Conservation (phyloP, 768 basidiomycete genomes). For the Ephemerocybe angulata region DNA sequence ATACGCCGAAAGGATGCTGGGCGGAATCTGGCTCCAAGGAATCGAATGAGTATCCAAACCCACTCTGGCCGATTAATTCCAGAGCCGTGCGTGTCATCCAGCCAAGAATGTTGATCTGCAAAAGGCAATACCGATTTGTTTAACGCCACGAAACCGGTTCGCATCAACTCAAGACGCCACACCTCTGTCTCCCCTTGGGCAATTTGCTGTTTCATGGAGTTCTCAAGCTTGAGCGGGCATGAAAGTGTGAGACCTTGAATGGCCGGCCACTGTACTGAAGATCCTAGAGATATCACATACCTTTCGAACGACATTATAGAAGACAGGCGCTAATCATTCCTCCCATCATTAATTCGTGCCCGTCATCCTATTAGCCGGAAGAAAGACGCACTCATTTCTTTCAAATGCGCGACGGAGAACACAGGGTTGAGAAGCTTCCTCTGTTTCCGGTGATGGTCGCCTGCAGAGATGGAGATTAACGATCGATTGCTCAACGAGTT, state of each 20-base stretch:
- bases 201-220: constrained; percentile 21
- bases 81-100: constrained; percentile 10
- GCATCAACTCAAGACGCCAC: not conserved
- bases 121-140: not conserved
- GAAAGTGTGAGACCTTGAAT: not conserved
- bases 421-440: constrained; percentile 37
- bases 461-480: constrained; percentile 16
- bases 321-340: constrained; percentile 28
- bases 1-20: constrained; percentile 26
- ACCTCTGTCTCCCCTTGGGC: constrained; percentile 25
- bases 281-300: constrained; percentile 13
- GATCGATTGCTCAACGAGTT: not conserved
- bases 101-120: constrained; percentile 5
- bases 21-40: not conserved
- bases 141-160: not conserved
- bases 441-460: constrained; percentile 40
- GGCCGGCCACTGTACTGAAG: not conserved
- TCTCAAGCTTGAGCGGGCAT: constrained; percentile 16
- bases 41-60: constrained; percentile 9
- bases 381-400: constrained; percentile 28
- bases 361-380: not conserved
- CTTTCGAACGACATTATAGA: constrained; percentile 29
- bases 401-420: constrained; percentile 34
- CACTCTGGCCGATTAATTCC: constrained; percentile 11
- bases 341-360: not conserved